phyloP scores from a whole-genome alignment of 768 basidiomycete species.

The Hygrocybe punicea region DNA sequence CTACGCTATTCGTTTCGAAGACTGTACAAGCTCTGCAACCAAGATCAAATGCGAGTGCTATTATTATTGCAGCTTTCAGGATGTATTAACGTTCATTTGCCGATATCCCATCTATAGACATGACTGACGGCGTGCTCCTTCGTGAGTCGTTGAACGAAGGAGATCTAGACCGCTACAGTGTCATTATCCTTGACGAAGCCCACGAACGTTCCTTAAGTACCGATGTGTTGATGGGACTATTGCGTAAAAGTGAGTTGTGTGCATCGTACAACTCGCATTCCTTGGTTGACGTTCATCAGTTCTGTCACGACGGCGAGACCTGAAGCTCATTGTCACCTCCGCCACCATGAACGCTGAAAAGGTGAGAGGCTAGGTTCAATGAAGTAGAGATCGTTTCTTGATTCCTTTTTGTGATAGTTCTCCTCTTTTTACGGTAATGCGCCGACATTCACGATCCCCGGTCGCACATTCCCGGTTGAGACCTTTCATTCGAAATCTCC shows the following conservation, averaged over 20 bases:
- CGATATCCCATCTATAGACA: constrained; percentile 58
- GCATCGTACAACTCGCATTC: background rate
- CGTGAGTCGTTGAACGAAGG: constrained; percentile 97
- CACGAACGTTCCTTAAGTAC: constrained; percentile 97
- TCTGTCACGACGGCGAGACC: constrained; percentile 83
- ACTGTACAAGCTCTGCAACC: constrained; percentile 90
- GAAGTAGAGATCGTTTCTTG: background rate
- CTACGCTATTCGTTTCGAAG: constrained; percentile 98
- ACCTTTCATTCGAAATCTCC: constrained; percentile 95
- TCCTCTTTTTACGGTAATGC: constrained; percentile 94
- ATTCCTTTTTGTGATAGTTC: constrained; percentile 7
- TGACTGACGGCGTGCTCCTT: constrained; percentile 99
- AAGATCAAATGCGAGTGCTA: constrained; percentile 86
- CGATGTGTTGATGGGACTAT: constrained; percentile 95
- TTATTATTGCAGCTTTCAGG: background rate
- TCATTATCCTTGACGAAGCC: constrained; percentile 98
- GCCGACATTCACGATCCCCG: constrained; percentile 86
- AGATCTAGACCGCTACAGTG: constrained; percentile 94
- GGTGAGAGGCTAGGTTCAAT: constrained; percentile 40
- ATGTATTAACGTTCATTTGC: constrained; percentile 3
- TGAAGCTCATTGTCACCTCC: constrained; percentile 96
- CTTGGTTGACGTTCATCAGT: constrained; percentile 42
- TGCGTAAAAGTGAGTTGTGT: constrained; percentile 74
- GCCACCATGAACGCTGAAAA: constrained; percentile 99
- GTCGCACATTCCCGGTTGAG: constrained; percentile 96